Conservation (phyloP, 106 monocot species). For the Amphibolis antarctica region DNA sequence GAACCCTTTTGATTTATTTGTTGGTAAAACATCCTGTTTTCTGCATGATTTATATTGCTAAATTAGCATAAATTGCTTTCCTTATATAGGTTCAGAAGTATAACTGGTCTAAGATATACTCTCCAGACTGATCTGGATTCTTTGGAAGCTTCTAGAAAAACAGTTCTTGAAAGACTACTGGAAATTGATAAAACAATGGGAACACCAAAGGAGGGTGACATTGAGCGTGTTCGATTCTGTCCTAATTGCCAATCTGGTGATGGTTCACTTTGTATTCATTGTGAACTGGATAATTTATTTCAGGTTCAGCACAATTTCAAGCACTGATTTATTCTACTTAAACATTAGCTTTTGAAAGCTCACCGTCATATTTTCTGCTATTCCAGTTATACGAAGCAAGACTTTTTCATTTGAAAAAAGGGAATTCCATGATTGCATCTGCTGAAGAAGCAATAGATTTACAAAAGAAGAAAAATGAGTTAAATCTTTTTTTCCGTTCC, state of each 20-base stretch:
- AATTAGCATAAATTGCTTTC: neutral
- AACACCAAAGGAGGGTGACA: slow-evolving; percentile 56
- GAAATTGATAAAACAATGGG: slow-evolving; percentile 84
- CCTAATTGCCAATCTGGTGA: slow-evolving; percentile 65
- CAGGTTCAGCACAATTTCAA: slow-evolving; percentile 36
- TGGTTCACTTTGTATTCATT: slow-evolving; percentile 73
- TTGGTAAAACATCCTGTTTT: neutral
- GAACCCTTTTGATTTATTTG: neutral
- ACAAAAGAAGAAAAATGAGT: slow-evolving; percentile 58
- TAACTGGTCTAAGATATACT: slow-evolving; percentile 48
- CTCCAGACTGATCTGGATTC: slow-evolving; percentile 74
- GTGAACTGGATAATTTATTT: slow-evolving; percentile 78
- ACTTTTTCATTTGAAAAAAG: slow-evolving; percentile 64
- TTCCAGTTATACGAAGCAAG: slow-evolving; percentile 78
- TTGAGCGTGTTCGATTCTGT: slow-evolving; percentile 65
- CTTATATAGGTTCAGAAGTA: slow-evolving; percentile 47
- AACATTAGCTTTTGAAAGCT: neutral
- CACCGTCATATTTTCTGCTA: neutral
- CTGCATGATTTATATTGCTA: neutral
- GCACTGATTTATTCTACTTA: neutral
- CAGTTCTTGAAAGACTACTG: slow-evolving; percentile 42
- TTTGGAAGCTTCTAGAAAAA: slow-evolving; percentile 57
- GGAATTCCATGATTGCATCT: slow-evolving; percentile 53
- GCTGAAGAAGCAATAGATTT: slow-evolving; percentile 68
- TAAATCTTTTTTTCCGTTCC: slow-evolving; percentile 76